A percentile compares a stretch with the other conserved stretches of the same genome.
These are phyloP conservation scores for Saccharomycopsis amapae DNA, from an alignment of 805 yeast species.

Conservation along the genomic window DNA sequence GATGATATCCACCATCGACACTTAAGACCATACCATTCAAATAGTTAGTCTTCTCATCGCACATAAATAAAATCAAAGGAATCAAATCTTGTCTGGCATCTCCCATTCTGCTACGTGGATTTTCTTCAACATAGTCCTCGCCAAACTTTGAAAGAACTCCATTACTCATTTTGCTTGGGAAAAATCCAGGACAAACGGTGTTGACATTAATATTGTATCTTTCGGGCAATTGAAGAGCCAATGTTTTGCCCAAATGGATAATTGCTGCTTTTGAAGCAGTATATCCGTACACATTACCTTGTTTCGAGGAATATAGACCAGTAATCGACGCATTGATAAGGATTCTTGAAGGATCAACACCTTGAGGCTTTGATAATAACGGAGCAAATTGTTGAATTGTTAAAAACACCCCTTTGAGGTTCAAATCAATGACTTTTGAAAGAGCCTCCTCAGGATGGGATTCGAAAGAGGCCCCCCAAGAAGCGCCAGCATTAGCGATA, in stretches of 20 bases:
- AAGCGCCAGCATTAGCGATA: conserved; percentile 73
- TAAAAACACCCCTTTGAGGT: conserved; percentile 61
- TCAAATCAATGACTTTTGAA: conserved; percentile 55
- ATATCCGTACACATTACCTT: conserved; percentile 55
- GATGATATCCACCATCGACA: conserved; percentile 61
- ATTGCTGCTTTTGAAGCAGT: conserved; percentile 71
- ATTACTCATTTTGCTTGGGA: conserved; percentile 68
- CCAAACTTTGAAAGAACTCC: conserved; percentile 48
- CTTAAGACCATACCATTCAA: conserved; percentile 63
- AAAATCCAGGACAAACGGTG: conserved; percentile 68
- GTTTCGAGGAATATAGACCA: conserved; percentile 35
- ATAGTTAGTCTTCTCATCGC: conserved; percentile 50
- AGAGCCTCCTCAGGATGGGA: conserved; percentile 55
- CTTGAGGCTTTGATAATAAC: conserved; percentile 39
- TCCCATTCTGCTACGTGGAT: conserved; percentile 63
- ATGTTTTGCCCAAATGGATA: conserved; percentile 54
- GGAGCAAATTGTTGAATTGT: conserved; percentile 60
- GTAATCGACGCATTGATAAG: conserved; percentile 63
- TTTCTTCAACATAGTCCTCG: conserved; percentile 37
- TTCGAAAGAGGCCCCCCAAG: conserved; percentile 65
- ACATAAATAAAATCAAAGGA: conserved; percentile 47
- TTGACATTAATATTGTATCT: conserved; percentile 56
- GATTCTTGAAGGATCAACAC: conserved; percentile 47
- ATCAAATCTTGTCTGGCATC: conserved; percentile 51
- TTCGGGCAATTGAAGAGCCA: conserved; percentile 63